Percentiles rank a stretch among this genome's conserved stretches.
These are phyloP conservation scores for Periconia macrospinosa DNA, from an alignment of 2,329 filamentous ascomycete genomes.

Conservation along the genomic window DNA sequence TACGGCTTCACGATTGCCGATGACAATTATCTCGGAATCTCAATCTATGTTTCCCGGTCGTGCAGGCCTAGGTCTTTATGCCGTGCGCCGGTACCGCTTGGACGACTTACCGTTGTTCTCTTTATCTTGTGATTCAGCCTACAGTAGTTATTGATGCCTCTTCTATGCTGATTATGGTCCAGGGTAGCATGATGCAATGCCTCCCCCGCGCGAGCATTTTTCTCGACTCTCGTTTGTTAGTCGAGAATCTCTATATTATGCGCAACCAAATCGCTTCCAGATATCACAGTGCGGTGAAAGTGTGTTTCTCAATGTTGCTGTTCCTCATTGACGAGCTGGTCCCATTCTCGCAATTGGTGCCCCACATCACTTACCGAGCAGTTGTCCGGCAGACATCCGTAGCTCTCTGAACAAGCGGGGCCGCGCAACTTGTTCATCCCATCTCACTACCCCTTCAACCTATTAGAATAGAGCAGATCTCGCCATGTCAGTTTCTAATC, in stretches of 20 bases:
- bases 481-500: not conserved
- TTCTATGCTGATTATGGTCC: too few relatives aligned
- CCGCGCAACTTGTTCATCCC: not conserved
- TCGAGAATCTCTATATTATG: too few relatives aligned
- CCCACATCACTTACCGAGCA: conserved; percentile 5
- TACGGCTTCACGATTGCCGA: not conserved
- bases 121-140: too few relatives aligned
- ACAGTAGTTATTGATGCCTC: too few relatives aligned
- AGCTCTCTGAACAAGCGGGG: not conserved
- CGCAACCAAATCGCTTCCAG: too few relatives aligned
- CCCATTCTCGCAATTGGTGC: not conserved
- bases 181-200: too few relatives aligned
- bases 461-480: not conserved
- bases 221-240: too few relatives aligned
- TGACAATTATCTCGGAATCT: not conserved
- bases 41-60: not conserved
- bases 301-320: too few relatives aligned
- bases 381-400: not conserved
- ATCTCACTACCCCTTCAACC: not conserved
- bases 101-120: not conserved
- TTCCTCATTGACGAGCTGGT: too few relatives aligned
- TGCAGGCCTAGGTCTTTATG: not conserved
- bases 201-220: too few relatives aligned
- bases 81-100: too few relatives aligned
- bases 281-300: too few relatives aligned